Percentiles rank a stretch among this genome's conserved stretches.
phyloP scores from a whole-genome alignment of 768 basidiomycete genomes.

The Lyophyllum shimeji region DNA sequence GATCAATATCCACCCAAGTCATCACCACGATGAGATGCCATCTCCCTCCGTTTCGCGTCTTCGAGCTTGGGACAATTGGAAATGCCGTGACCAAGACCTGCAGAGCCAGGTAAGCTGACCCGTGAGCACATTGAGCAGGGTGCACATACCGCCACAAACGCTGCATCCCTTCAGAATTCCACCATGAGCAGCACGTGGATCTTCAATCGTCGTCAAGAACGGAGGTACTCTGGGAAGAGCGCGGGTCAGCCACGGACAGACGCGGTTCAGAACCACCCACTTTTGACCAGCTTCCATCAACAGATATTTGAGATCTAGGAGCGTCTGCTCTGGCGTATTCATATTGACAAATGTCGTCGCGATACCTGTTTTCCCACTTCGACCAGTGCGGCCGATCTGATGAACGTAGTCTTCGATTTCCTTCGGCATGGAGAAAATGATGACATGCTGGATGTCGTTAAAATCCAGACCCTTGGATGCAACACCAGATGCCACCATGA shows the following conservation, averaged over 20 bases:
- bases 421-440: slow-evolving; percentile 99
- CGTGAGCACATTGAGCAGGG: neutral
- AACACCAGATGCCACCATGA: slow-evolving; percentile 98
- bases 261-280: slow-evolving; percentile 43
- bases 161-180: slow-evolving; percentile 85
- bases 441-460: slow-evolving; percentile 98
- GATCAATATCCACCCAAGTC: slow-evolving; percentile 53
- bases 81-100: slow-evolving; percentile 91
- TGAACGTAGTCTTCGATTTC: slow-evolving; percentile 99
- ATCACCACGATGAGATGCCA: slow-evolving; percentile 82
- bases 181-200: slow-evolving; percentile 80
- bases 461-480: slow-evolving; percentile 99
- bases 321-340: slow-evolving; percentile 94
- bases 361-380: slow-evolving; percentile 97
- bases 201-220: slow-evolving; percentile 87
- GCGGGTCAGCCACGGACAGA: slow-evolving; percentile 8
- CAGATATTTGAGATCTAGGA: slow-evolving; percentile 95
- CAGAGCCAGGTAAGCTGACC: slow-evolving; percentile 2
- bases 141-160: slow-evolving; percentile 82
- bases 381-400: slow-evolving; percentile 97
- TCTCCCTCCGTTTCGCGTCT: slow-evolving; percentile 86
- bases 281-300: slow-evolving; percentile 98
- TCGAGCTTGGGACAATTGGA: slow-evolving; percentile 96
- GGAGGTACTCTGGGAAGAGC: slow-evolving; percentile 75
- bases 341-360: slow-evolving; percentile 99